Evolutionary conservation across 2,329 filamentous ascomycete genomes (phyloP).

Genomic region (Cercospora sp.): DNA sequence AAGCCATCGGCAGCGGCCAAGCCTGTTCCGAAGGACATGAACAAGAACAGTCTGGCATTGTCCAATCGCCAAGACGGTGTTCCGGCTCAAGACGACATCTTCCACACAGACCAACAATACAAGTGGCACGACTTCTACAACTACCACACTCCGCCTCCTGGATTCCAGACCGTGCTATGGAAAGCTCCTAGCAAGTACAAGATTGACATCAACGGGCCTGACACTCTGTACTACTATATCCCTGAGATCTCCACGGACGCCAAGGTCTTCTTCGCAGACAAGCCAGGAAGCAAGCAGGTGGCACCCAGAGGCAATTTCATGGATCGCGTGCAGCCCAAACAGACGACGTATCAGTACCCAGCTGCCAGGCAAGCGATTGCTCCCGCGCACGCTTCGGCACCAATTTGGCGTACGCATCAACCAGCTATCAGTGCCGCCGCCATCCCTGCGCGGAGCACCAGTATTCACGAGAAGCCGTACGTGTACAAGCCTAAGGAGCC

Average conservation of each 20-base stretch:
- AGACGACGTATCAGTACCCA: conserved; percentile 27
- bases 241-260: conserved; percentile 84
- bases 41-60: conserved; percentile 48
- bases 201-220: conserved; percentile 69
- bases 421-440: conserved; percentile 17
- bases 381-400: conserved; percentile 24
- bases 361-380: conserved; percentile 29
- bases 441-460: conserved; percentile 19
- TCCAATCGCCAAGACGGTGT: conserved; percentile 53
- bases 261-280: conserved; percentile 85
- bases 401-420: conserved; percentile 23
- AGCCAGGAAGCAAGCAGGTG: conserved; percentile 61
- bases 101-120: conserved; percentile 48
- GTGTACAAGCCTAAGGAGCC: conserved; percentile 42
- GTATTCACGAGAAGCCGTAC: conserved; percentile 37
- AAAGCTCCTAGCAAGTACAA: conserved; percentile 57
- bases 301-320: conserved; percentile 72
- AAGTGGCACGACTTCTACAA: conserved; percentile 70
- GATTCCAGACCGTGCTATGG: conserved; percentile 45
- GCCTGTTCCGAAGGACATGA: conserved; percentile 61
- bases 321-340: conserved; percentile 59
- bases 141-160: conserved; percentile 42
- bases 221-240: conserved; percentile 87
- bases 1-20: conserved; percentile 73
- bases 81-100: conserved; percentile 49